Conservation (phyloP, 2,329 filamentous ascomycete species). For the Colletotrichum abscissum region DNA sequence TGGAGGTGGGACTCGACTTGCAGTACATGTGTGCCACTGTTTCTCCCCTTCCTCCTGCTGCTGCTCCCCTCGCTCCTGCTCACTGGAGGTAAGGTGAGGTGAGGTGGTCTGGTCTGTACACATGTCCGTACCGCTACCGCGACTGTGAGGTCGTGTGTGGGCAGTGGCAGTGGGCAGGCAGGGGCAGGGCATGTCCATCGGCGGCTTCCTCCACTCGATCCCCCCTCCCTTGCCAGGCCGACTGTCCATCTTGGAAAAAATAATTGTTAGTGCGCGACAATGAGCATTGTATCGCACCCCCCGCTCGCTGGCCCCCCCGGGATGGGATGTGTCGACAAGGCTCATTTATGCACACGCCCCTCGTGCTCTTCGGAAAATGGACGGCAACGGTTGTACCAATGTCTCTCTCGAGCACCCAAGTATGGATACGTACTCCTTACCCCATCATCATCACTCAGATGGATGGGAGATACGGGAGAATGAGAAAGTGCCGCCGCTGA, state of each 20-base stretch:
- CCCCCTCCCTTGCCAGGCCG: conserved; percentile 27
- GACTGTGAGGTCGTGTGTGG: not conserved
- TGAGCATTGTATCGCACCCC: conserved; percentile 18
- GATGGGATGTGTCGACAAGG: conserved; percentile 29
- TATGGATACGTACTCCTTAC: conserved; percentile 2
- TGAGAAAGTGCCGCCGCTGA: not conserved
- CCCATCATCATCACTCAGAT: not conserved
- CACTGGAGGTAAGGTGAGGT: not conserved
- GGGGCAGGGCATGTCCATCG: conserved; percentile 24
- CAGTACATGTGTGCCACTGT: not conserved
- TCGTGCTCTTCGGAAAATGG: not conserved
- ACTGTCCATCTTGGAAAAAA: conserved; percentile 22
- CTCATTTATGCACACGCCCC: conserved; percentile 7
- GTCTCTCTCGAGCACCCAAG: not conserved
- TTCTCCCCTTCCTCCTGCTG: not conserved
- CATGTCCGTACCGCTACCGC: conserved; percentile 1
- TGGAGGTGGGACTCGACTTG: not conserved
- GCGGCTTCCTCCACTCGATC: conserved; percentile 30
- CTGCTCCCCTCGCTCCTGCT: not conserved
- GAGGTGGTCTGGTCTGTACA: no score
- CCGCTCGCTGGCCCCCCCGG: conserved; percentile 1
- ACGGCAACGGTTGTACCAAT: not conserved
- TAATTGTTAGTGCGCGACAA: conserved; percentile 35
- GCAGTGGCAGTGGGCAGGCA: conserved; percentile 25
- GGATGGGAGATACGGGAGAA: not conserved